Evolutionary conservation across 1,139 yeast species (phyloP).

Genomic region (Taphrina pruni): DNA sequence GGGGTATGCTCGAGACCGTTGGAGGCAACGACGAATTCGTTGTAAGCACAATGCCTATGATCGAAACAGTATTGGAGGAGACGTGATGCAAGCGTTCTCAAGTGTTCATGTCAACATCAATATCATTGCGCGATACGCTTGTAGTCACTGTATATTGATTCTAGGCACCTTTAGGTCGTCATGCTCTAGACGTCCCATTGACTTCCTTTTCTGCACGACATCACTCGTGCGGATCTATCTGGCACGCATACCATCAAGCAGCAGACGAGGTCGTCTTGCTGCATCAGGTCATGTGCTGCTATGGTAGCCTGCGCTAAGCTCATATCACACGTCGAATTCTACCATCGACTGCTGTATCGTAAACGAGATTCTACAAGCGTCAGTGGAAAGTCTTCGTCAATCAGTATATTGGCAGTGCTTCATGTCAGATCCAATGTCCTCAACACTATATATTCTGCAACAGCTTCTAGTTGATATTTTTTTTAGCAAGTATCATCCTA

Average conservation of each 20-base stretch:
- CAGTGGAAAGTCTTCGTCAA: too few species aligned
- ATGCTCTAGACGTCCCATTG: slow-evolving; percentile 38
- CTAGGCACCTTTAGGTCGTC: slow-evolving; percentile 29
- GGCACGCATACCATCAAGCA: slow-evolving; percentile 18
- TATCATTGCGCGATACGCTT: background rate
- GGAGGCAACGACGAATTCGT: slow-evolving; percentile 31
- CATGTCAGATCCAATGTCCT: slow-evolving; percentile 33
- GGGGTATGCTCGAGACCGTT: slow-evolving; percentile 28
- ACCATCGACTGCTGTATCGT: too few species aligned
- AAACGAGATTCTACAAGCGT: too few species aligned
- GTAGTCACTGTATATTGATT: slow-evolving; percentile 37
- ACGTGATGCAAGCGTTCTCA: background rate
- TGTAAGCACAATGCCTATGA: slow-evolving; percentile 35
- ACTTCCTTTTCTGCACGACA: slow-evolving; percentile 36
- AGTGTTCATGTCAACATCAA: background rate
- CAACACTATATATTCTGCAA: slow-evolving; percentile 40
- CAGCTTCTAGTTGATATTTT: slow-evolving; percentile 42
- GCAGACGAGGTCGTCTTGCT: slow-evolving; percentile 3
- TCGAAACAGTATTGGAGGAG: slow-evolving; percentile 12
- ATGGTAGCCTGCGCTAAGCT: background rate
- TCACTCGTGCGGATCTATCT: slow-evolving; percentile 35
- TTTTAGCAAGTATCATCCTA: slow-evolving; percentile 38
- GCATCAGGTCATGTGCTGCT: slow-evolving; percentile 5
- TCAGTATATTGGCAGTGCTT: slow-evolving; percentile 3
- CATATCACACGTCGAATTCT: too few species aligned